Evolutionary conservation across 139 green algal genomes (phyloP), one percentile per base, ranked within the genome.

Genomic region (Tetraselmis chui): DNA sequence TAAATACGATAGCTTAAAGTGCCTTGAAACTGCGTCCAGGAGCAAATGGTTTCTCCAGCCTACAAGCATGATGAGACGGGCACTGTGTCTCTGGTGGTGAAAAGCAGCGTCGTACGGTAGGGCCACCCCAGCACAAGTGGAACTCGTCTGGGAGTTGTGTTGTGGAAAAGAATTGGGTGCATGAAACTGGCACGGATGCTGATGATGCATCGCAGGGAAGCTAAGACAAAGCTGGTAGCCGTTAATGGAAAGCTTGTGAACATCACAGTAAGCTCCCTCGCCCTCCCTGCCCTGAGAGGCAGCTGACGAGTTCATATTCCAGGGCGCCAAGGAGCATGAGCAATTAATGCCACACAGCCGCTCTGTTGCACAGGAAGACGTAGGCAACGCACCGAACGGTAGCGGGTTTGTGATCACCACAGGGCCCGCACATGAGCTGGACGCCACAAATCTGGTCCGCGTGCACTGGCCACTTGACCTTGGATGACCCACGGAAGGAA

Each of bases 201-300:
- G n/a, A n/a, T n/a, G n/a, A n/a, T n/a, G n/a, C n/a, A n/a, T n/a
- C n/a, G 22, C 76, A 86, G 83, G 76, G n/a, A 75, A 0, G 31
- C 28, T 0, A 92, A 93, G 76, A 82, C 87, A 31, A 88, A 85
- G 86, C 81, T 93, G 22, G 84, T 90, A 28, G 90, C 90, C 0
- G 79, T 88, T 29, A 84, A 91, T 23, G 90, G 90, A 29, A 88
- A 93, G 85, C 80, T 93, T 18, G 86, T 94, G 0, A 91, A 78
- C 0, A 88, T 93, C 0, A 85, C 85, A 74, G 89, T 83, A n/a
- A 76, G 26, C 59, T 26, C n/a, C n/a, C n/a, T n/a, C n/a, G n/a
- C n/a, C n/a, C n/a, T n/a, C n/a, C n/a, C n/a, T n/a, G n/a, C n/a
- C n/a, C n/a, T n/a, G n/a, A n/a, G n/a, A n/a, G n/a, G n/a, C n/a